Evolutionary conservation across 331 rosid genomes (phyloP), one percentile per base, ranked within the genome.

Genomic region (Prunus yedoensis): DNA sequence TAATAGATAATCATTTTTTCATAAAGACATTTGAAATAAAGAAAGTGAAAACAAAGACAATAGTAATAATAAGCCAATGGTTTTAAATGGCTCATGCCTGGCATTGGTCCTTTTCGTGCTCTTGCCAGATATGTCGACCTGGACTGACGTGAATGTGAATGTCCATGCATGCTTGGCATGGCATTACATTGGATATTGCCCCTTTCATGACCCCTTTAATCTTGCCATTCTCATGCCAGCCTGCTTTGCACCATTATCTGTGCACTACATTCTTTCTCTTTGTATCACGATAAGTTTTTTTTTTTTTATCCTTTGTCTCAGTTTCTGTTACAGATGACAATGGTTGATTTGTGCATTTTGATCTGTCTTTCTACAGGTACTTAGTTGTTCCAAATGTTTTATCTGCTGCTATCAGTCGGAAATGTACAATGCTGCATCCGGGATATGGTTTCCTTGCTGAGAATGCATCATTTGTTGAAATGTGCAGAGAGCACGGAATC

Each of bases 381-480:
- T 85, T 95, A 43, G 59, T 84, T 72, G 93, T 89, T 77, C 93
- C 97, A 20, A 95, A 92, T 87, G 91, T 95, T 80, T 77, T 95
- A 57, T 80, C 97, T 60, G 99, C 97, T 80, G 99, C 99, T 66
- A 71, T 74, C 75, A 92, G 97, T 82, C 92, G 80, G 30, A 79
- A 66, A 38, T 92, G 99, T 77, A 89, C 94, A 17, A 92, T 95
- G 99, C 85, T 95, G 83, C 99, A 95, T 84, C 97, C 99, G 64
- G n/a, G 97, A 80, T 95, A 95, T 69, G 99, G 99, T 77, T 92
- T 95, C 82, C 97, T 95, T 63, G 88, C 97, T 21, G 99, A 95
- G 87, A 95, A 95, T 90, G 97, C 97, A 18, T 72, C 84, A 59
- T 95, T 95, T 80, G 97, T 95, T 85, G 94, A 95, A n/a, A 92